A percentile compares a stretch with the other conserved stretches of the same genome.
phyloP scores from a whole-genome alignment of 1,284 basidiomycete species.

The Rhodotorula sp. region DNA sequence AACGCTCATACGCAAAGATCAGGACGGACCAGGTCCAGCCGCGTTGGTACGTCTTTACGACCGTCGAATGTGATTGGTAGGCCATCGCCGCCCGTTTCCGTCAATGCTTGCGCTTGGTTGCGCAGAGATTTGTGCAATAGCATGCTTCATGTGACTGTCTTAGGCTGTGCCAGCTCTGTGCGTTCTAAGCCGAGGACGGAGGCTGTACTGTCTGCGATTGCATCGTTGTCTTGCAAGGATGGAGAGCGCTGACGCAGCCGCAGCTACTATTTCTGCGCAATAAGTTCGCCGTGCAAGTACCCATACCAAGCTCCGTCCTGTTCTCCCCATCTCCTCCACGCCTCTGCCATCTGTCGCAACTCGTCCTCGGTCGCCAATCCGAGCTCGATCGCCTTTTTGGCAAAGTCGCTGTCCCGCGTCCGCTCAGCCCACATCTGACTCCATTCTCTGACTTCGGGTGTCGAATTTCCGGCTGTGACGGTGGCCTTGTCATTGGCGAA shows the following conservation, averaged over 20 bases:
- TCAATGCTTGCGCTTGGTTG: background rate
- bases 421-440: slow-evolving; percentile 27
- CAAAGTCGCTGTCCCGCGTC: slow-evolving; percentile 18
- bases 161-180: too few species aligned
- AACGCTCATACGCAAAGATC: background rate
- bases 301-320: slow-evolving; percentile 29
- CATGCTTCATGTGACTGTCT: background rate
- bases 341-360: slow-evolving; percentile 13
- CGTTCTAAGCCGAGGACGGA: too few species aligned
- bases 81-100: too few species aligned
- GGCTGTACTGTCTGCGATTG: too few species aligned
- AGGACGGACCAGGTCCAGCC: background rate
- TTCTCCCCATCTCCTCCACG: slow-evolving; percentile 27
- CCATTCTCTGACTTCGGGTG: slow-evolving; percentile 20
- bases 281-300: slow-evolving; percentile 23
- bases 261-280: slow-evolving; percentile 2
- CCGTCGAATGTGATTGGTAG: background rate
- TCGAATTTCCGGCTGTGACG: background rate
- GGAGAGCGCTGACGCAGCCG: too few species aligned
- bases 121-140: background rate
- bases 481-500: slow-evolving; percentile 14
- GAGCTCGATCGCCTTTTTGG: slow-evolving; percentile 14
- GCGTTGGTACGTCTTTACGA: background rate
- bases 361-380: slow-evolving; percentile 17
- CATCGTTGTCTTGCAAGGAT: too few species aligned